Percentiles rank a stretch among this genome's conserved stretches.
Evolutionary conservation across 768 basidiomycete species (phyloP).

Genomic region (Brasilioporus rufonigricans): DNA sequence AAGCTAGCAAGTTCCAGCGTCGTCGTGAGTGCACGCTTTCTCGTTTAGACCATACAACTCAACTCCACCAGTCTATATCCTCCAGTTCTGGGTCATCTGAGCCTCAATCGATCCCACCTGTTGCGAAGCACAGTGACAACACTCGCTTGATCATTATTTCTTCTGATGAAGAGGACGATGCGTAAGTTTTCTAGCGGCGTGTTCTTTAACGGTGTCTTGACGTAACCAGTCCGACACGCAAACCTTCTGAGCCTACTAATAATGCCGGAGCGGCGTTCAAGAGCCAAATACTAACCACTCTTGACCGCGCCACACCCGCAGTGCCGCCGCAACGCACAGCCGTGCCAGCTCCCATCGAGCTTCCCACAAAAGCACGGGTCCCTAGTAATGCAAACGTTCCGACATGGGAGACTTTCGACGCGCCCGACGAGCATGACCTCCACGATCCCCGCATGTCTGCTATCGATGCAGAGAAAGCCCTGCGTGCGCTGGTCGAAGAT

Average conservation of each 20-base stretch:
- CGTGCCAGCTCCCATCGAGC: constrained; percentile 34
- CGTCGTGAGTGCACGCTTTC: constrained; percentile 19
- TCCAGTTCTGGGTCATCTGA: constrained; percentile 22
- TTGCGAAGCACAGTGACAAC: constrained; percentile 5
- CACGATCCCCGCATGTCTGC: constrained; percentile 37
- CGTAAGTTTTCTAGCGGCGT: constrained; percentile 3
- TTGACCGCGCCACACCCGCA: constrained; percentile 23
- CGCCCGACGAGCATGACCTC: constrained; percentile 22
- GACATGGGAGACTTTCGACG: constrained; percentile 33
- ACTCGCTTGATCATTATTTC: constrained; percentile 26
- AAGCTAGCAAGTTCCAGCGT: constrained; percentile 3
- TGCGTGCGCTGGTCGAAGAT: constrained; percentile 73
- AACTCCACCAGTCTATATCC: constrained; percentile 21
- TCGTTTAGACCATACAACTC: neutral
- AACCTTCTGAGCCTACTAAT: neutral
- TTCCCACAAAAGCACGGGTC: constrained; percentile 20
- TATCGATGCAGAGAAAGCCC: constrained; percentile 70
- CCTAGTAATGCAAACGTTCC: constrained; percentile 10
- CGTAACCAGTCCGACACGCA: constrained; percentile 4
- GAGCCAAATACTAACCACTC: constrained; percentile 18
- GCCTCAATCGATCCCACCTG: constrained; percentile 18
- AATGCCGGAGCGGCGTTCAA: neutral
- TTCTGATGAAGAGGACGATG: constrained; percentile 29
- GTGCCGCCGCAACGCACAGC: constrained; percentile 16
- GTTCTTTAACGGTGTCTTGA: neutral